Percentiles rank a stretch among this genome's conserved stretches.
Evolutionary conservation across 192 early-diverging fungal species (phyloP).

Genomic region (Entomortierella chlamydospora): DNA sequence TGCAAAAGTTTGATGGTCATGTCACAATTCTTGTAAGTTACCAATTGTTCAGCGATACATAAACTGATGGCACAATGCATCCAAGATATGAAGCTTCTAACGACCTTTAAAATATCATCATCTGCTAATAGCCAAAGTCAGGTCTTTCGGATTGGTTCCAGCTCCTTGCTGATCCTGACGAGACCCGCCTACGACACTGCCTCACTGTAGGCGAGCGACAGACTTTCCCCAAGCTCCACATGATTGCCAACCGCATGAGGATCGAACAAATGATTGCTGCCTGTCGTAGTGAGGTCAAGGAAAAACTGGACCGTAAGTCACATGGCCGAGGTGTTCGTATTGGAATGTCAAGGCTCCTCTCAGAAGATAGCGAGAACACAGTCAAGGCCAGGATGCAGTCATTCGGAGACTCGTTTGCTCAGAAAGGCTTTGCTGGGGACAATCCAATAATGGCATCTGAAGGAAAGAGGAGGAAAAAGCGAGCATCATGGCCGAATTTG

Average conservation of each 20-base stretch:
- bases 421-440: not conserved
- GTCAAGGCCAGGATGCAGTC: conserved; percentile 35
- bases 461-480: conserved; percentile 2
- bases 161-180: conserved; percentile 74
- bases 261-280: conserved; percentile 78
- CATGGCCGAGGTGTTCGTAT: conserved; percentile 13
- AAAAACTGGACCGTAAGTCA: conserved; percentile 29
- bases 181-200: conserved; percentile 63
- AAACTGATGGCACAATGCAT: too few species aligned
- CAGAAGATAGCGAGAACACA: conserved; percentile 52
- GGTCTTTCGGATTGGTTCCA: conserved; percentile 71
- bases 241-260: conserved; percentile 78
- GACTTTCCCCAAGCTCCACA: conserved; percentile 82
- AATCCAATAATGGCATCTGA: conserved; percentile 6
- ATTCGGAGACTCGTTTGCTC: conserved; percentile 16
- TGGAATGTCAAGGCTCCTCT: conserved; percentile 6
- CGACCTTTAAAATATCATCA: not conserved
- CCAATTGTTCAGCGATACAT: too few species aligned
- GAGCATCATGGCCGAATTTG: conserved; percentile 35
- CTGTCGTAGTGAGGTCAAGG: conserved; percentile 43
- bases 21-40: conserved; percentile 82
- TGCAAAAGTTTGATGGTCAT: conserved; percentile 93
- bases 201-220: conserved; percentile 69
- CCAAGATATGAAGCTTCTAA: too few species aligned
- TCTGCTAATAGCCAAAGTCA: conserved; percentile 67